These are phyloP conservation scores for Nannochloropsis salina DNA, from an alignment of 108 stramenopile genomes.

Conservation along the genomic window DNA sequence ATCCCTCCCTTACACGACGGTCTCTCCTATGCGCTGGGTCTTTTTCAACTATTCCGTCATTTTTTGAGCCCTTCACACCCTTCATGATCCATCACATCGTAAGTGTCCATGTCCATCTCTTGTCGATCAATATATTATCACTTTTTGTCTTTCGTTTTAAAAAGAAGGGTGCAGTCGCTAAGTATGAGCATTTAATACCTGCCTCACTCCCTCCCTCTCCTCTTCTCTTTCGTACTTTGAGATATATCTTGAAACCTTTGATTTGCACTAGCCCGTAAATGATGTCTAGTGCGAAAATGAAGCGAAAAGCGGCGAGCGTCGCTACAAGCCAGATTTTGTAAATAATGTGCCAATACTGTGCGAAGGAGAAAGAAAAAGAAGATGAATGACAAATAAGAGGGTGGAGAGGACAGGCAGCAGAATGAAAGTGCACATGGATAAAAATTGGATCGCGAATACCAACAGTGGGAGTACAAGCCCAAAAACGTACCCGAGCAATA, in stretches of 20 bases:
- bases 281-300: neutral
- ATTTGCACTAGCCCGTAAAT: neutral
- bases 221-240: neutral
- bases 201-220: neutral
- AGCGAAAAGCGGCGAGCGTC: neutral
- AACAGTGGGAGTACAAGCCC: neutral
- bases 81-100: too few species aligned
- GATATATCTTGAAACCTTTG: neutral
- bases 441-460: too few species aligned
- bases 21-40: too few species aligned
- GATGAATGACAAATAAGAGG: neutral
- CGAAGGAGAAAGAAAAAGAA: neutral
- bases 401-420: too few species aligned
- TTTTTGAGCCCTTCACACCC: too few species aligned
- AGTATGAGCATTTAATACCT: neutral
- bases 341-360: neutral
- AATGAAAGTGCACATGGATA: too few species aligned
- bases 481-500: neutral
- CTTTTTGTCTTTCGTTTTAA: too few species aligned
- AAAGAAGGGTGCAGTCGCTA: too few species aligned
- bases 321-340: neutral
- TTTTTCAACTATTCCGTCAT: too few species aligned
- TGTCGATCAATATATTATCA: too few species aligned
- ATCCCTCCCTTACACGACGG: too few species aligned
- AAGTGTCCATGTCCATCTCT: too few species aligned